Evolutionary conservation across 1,284 basidiomycete genomes (phyloP).

Genomic region (Apiotrichum laibachii): DNA sequence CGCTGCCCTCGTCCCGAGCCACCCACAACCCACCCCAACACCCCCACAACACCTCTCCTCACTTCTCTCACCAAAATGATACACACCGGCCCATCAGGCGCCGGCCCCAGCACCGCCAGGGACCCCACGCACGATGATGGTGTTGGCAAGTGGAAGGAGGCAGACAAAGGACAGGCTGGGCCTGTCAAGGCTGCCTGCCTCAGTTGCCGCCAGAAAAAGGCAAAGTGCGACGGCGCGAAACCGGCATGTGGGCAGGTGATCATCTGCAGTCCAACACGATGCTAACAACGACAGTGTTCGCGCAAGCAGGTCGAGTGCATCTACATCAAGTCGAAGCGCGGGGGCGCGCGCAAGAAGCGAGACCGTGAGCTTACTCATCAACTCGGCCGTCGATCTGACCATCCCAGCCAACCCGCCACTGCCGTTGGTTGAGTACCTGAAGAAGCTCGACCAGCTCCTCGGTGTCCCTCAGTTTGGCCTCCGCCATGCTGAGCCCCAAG

Average conservation of each 20-base stretch:
- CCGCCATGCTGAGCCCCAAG: slow-evolving; percentile 16
- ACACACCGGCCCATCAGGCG: background rate
- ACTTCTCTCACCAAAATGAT: background rate
- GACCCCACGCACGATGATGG: background rate
- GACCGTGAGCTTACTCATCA: slow-evolving; percentile 25
- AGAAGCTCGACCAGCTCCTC: slow-evolving; percentile 44
- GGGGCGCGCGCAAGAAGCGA: slow-evolving; percentile 49
- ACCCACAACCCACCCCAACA: too few species aligned
- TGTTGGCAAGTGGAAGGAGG: slow-evolving; percentile 8
- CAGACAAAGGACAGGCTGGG: slow-evolving; percentile 3
- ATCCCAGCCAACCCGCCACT: slow-evolving; percentile 33
- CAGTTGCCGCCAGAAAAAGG: slow-evolving; percentile 49
- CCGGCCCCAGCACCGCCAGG: background rate
- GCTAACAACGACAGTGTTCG: slow-evolving; percentile 32
- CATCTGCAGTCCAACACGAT: background rate
- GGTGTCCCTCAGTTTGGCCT: slow-evolving; percentile 30
- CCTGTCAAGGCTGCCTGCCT: slow-evolving; percentile 51
- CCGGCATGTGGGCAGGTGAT: slow-evolving; percentile 50
- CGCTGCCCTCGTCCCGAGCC: too few species aligned
- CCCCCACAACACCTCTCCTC: background rate
- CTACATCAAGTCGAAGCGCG: slow-evolving; percentile 50
- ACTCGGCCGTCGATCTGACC: background rate
- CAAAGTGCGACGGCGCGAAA: slow-evolving; percentile 49
- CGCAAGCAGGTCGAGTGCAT: slow-evolving; percentile 47
- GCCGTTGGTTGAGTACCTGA: slow-evolving; percentile 44